Evolutionary conservation across 495 filamentous ascomycete genomes (phyloP).

Genomic region (Margaritispora aquatica): DNA sequence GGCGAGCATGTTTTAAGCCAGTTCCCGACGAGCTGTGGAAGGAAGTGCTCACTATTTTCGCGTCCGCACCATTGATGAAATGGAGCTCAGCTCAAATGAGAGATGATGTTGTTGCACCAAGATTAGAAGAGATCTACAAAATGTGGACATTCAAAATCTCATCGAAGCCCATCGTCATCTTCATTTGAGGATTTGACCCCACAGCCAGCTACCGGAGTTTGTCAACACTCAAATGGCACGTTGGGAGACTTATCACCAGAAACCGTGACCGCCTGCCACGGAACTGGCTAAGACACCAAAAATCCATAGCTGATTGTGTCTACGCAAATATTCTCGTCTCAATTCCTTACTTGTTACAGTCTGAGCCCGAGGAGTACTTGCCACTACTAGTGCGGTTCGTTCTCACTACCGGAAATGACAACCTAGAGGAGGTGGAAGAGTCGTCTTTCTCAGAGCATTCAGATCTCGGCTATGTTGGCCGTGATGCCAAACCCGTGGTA

Average conservation of each 20-base stretch:
- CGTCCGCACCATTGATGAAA: background rate
- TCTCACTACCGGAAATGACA: background rate
- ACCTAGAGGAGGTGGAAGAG: background rate
- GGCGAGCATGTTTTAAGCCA: background rate
- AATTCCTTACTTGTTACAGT: background rate
- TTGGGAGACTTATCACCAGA: background rate
- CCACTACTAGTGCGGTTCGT: background rate
- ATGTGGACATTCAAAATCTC: background rate
- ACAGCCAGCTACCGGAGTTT: background rate
- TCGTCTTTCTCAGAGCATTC: background rate
- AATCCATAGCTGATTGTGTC: background rate
- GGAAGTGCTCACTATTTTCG: background rate
- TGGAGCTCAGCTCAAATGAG: background rate
- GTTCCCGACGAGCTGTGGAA: background rate
- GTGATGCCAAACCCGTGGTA: background rate
- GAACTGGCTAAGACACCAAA: background rate
- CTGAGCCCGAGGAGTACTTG: background rate
- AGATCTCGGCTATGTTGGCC: background rate
- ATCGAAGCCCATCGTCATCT: background rate
- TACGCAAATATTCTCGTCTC: background rate
- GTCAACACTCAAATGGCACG: background rate
- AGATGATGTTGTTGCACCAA: background rate
- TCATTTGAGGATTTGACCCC: background rate
- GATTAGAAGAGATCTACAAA: background rate
- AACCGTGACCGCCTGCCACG: background rate